A percentile compares a stretch with the other conserved stretches of the same genome.
Evolutionary conservation across 768 basidiomycete species (phyloP).

Genomic region (Phylloporus arenicola): DNA sequence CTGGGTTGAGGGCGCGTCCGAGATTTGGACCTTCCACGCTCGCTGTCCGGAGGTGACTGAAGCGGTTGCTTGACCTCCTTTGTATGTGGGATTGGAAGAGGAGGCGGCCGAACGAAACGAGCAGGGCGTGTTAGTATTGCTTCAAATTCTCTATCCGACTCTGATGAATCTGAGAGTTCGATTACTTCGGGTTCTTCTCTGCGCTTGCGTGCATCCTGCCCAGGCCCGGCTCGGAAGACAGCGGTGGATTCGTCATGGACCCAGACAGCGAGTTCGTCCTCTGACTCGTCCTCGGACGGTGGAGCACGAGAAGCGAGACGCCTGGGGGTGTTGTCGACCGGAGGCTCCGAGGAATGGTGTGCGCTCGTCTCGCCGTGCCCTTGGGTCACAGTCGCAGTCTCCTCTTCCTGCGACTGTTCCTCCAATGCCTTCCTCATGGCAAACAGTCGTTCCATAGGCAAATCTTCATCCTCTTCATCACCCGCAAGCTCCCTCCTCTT

Average conservation of each 20-base stretch:
- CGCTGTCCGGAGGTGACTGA: constrained; percentile 13
- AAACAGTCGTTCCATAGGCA: constrained; percentile 17
- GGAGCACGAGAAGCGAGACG: constrained; percentile 4
- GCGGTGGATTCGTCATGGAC: constrained; percentile 38
- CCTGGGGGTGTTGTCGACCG: constrained; percentile 16
- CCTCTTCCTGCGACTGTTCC: constrained; percentile 7
- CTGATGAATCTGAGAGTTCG: constrained; percentile 23
- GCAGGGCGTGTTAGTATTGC: constrained; percentile 23
- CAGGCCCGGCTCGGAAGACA: constrained; percentile 26
- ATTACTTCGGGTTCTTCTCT: constrained; percentile 19
- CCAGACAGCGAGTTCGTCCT: constrained; percentile 45
- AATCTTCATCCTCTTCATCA: constrained; percentile 25
- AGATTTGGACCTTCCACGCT: constrained; percentile 12
- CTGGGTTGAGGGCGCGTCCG: constrained; percentile 3
- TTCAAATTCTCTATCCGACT: constrained; percentile 29
- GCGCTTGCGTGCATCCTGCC: constrained; percentile 4
- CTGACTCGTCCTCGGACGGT: constrained; percentile 33
- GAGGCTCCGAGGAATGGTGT: constrained; percentile 1
- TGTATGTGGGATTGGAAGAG: background rate
- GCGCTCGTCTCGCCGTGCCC: constrained; percentile 3
- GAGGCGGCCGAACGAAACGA: constrained; percentile 7
- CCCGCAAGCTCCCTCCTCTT: constrained; percentile 39
- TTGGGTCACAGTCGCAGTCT: constrained; percentile 4
- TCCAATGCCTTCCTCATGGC: constrained; percentile 15
- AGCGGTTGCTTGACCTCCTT: constrained; percentile 6